phyloP scores from a whole-genome alignment of 148 eudicot genomes.

The Vaccinium macrocarpon region DNA sequence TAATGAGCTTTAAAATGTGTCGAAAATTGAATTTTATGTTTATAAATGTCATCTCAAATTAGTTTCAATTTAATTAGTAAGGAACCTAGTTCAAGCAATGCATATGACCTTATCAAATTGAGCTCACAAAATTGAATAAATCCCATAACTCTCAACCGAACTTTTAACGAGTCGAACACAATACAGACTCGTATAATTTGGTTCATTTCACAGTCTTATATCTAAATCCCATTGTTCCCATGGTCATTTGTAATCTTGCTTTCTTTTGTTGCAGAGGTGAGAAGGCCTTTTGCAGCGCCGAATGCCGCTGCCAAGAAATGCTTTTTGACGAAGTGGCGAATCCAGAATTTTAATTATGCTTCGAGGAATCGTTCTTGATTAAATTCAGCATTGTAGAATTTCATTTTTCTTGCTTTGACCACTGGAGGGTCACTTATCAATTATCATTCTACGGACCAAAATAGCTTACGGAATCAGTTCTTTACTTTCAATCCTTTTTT shows the following conservation, averaged over 20 bases:
- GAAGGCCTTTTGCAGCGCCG: constrained; percentile 79
- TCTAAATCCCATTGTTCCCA: neutral
- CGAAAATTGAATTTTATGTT: neutral
- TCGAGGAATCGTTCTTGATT: constrained; percentile 9
- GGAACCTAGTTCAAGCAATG: neutral
- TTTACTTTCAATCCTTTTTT: neutral
- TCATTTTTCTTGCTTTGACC: constrained; percentile 2
- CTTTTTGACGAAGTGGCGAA: constrained; percentile 52
- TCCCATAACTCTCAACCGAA: neutral
- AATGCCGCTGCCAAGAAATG: constrained; percentile 81
- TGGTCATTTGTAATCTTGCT: neutral
- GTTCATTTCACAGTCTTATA: neutral
- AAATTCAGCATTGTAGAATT: neutral
- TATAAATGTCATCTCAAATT: neutral
- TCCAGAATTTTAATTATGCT: constrained; percentile 12
- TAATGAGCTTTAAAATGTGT: neutral
- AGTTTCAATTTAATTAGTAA: neutral
- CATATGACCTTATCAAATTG: too few relatives aligned
- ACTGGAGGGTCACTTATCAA: neutral
- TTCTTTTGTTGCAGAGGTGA: constrained; percentile 26
- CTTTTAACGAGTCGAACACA: neutral
- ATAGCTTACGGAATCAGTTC: neutral
- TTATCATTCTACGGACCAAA: constrained; percentile 8
- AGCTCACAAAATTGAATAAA: too few relatives aligned
- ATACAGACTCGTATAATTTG: neutral